Evolutionary conservation across 2,329 filamentous ascomycete species (phyloP), one percentile per base, ranked within the genome.

Genomic region (Colletotrichum sp.): DNA sequence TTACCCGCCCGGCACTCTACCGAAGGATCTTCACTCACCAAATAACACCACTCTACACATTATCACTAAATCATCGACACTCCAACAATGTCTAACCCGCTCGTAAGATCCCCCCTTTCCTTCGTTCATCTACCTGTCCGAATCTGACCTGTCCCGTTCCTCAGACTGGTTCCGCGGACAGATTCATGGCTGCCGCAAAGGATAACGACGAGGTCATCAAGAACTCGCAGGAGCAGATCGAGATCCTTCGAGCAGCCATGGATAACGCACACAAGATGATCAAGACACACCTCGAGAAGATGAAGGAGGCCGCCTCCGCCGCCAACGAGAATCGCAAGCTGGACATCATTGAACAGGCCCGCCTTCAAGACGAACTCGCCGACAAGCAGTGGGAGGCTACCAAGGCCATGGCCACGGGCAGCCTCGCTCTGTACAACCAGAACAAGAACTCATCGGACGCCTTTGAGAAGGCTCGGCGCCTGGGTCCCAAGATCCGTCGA

Each of bases 121-220:
- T 49, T 22, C 44, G 44, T 22, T 12, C n/a, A 22, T 7, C 3
- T 3, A 13, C 11, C 11, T 49, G 6, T 12, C 6, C 9, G 3
- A 49, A 13, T 49, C 19, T 49, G 44, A 49, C 44, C 19, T 4
- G 39, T 44, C 39, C 9, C n/a, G n/a, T n/a, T n/a, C n/a, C n/a
- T n/a, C n/a, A n/a, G n/a, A n/a, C n/a, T n/a, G n/a, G n/a, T n/a
- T n/a, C n/a, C n/a, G n/a, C n/a, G n/a, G n/a, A n/a, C n/a, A n/a
- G n/a, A n/a, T n/a, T n/a, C n/a, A n/a, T n/a, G 9, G 2, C 0
- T 22, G 44, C n/a, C n/a, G 44, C 44, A 1, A 22, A 1, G 11
- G 12, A 49, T 3, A 12, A 22, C 1, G 44, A 49, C 44, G 1
- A 22, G 44, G 8, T 22, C 11, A 4, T 49, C n/a, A 1, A 22